Base-by-base conservation (phyloP, 176 grass and related monocot species). In the Luzula sylvatica region DNA sequence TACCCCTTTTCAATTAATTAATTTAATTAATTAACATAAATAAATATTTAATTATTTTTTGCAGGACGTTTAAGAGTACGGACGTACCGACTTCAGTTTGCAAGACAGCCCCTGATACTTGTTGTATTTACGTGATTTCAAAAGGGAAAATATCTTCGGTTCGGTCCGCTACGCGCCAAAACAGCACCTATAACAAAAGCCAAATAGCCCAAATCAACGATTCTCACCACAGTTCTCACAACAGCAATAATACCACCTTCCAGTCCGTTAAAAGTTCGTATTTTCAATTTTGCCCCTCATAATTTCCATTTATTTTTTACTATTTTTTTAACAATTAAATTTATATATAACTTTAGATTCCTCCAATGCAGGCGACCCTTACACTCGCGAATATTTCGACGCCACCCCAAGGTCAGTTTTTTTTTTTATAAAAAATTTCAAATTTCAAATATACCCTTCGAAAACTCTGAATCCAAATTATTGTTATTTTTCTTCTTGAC, bases 111-210 rank as follows among this genome's bases (percentile, higher is more conserved):
- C 81, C 87, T 42, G 65, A 59, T 19, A 86, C 72, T 65, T 93
- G 77, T 57, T 81, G 65, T 4, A 56, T 93, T 11, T 93, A 86
- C 65, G 73, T 93, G 12, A 86, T 93, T 81, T 60, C 87, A 23
- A 93, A 86, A 72, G 87, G 87, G 27, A 93, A 93, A 65, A 44
- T 86, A 19, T 80, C 69, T 42, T 82, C 81, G 25, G 71, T 81
- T 55, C 75, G 77, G 21, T 76, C 69, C 15, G 73, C 87, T 44
- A 77, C 68, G 51, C 56, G 46, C 11, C 69, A 59, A 71, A 81
- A 47, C 42, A 50, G 25, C 50, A 46, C 55, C 53, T 66, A 74
- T 38, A 55, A 23, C 26, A 42, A 26, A 60, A 52, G 49, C 56
- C 54, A 60, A 56, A 51, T n/a, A n/a, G n/a, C n/a, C n/a, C n/a